Conservation (phyloP, 78 protist species). For the Emiliania huxleyi region DNA sequence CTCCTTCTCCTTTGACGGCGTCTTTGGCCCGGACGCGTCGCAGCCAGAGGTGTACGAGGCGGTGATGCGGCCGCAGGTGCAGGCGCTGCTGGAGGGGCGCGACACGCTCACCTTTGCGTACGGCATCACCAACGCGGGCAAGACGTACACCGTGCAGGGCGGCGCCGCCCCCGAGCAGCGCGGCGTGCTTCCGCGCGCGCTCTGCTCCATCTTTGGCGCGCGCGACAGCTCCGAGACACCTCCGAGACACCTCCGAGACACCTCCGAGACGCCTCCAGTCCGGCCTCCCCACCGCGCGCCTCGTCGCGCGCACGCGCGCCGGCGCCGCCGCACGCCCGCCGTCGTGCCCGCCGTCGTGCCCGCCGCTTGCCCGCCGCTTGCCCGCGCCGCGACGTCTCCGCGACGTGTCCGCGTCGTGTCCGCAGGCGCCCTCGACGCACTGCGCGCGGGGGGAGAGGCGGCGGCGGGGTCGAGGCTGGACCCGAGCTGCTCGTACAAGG, state of each 20-base stretch:
- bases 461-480: not conserved
- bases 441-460: too few species aligned
- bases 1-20: not conserved
- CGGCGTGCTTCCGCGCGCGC: constrained; percentile 10
- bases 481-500: not conserved
- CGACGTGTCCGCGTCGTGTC: too few species aligned
- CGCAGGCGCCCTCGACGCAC: too few species aligned
- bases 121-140: constrained; percentile 33
- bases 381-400: too few species aligned
- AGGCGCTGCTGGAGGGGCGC: not conserved
- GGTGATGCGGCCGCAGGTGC: not conserved
- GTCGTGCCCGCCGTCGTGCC: too few species aligned
- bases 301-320: too few species aligned
- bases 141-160: constrained; percentile 14
- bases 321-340: too few species aligned
- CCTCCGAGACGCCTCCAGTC: too few species aligned
- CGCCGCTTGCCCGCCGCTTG: too few species aligned
- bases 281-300: too few species aligned
- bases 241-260: too few species aligned
- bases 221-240: too few species aligned
- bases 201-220: not conserved
- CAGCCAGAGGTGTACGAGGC: not conserved
- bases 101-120: constrained; percentile 17
- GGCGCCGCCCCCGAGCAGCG: not conserved
- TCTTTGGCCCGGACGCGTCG: not conserved